Evolutionary conservation across 1,139 yeast genomes (phyloP), one percentile per base, ranked within the genome.

Genomic region (Zygosaccharomyces pseudobailii): DNA sequence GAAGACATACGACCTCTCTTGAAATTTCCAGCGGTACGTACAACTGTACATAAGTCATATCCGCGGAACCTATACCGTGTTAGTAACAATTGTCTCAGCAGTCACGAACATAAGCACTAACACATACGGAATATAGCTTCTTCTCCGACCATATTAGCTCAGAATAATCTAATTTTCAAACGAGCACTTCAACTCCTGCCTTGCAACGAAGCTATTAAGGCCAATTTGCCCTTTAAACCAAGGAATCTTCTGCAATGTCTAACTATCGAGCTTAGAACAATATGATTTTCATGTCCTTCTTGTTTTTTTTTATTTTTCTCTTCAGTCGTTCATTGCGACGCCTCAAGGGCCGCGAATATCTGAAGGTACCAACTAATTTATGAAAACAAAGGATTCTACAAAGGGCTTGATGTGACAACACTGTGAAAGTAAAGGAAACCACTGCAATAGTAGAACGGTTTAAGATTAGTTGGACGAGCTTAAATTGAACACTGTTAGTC

Each of bases 1-100:
- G 69, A 23, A 80, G 71, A 60, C 82, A 79, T 40, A 83, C 75
- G 10, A 83, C 73, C 49, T 82, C 87, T 56, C 92, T 71, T 2
- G 85, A 71, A 22, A 80, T 77, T 66, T 85, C 94, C 23, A 82
- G 72, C 2, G 90, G 89, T 45, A 84, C 80, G 61, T 83, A 84
- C 57, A 85, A 68, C 62, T 84, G 87, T 38, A 84, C 79, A 66
- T 83, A 76, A 21, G 87, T 79, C 92, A 84, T 84, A 58, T 81
- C 86, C 78, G 92, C 92, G 43, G 92, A 84, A 59, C 78, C 50
- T 47, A 28, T 31, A 25, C 20, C 23, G 33, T n/a, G 33, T 30
- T 30, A 30, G 33, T 30, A n/a, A 25, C 23, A 21, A 24, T 19
- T 46, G 19, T n/a, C 62, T 59, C 56, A 59, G 63, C 60, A 19